These are phyloP conservation scores for Carex parvula DNA, from an alignment of 176 grass and related monocot species.

Conservation along the genomic window DNA sequence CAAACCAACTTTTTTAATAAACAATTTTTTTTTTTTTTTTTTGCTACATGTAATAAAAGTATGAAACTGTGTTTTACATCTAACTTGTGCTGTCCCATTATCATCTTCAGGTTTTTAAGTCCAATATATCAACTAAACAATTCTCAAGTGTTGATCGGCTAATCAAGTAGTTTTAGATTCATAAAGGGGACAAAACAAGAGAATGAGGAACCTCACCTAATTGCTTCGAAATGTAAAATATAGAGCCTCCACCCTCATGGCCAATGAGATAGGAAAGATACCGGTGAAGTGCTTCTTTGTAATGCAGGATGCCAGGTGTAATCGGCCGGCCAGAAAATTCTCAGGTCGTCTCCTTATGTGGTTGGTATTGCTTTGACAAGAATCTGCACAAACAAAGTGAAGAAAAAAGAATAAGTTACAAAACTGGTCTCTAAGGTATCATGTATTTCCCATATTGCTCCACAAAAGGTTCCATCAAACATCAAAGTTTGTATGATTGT, in stretches of 20 bases:
- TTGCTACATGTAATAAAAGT: neutral
- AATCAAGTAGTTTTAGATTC: neutral
- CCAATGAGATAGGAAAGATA: constrained; percentile 86
- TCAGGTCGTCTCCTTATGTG: constrained; percentile 62
- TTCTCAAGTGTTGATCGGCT: too few relatives aligned
- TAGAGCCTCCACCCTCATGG: constrained; percentile 85
- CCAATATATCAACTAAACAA: too few relatives aligned
- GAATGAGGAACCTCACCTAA: constrained; percentile 41
- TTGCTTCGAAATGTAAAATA: constrained; percentile 71
- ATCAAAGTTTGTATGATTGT: neutral
- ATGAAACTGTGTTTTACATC: neutral
- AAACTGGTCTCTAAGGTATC: neutral
- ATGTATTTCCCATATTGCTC: neutral
- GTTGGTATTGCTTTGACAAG: constrained; percentile 41
- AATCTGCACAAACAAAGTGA: neutral
- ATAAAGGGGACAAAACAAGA: neutral
- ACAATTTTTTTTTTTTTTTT: too few relatives aligned
- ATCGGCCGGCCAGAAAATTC: constrained; percentile 74
- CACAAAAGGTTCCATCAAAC: neutral
- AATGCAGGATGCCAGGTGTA: constrained; percentile 50
- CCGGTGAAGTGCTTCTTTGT: constrained; percentile 70
- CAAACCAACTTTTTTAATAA: constrained; percentile 22
- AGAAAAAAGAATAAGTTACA: constrained; percentile 5
- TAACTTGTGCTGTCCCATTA: neutral
- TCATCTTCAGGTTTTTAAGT: too few relatives aligned